A percentile compares a stretch with the other conserved stretches of the same genome.
phyloP scores from a whole-genome alignment of 2,329 filamentous ascomycete genomes.

The Knoxdaviesia capensis region DNA sequence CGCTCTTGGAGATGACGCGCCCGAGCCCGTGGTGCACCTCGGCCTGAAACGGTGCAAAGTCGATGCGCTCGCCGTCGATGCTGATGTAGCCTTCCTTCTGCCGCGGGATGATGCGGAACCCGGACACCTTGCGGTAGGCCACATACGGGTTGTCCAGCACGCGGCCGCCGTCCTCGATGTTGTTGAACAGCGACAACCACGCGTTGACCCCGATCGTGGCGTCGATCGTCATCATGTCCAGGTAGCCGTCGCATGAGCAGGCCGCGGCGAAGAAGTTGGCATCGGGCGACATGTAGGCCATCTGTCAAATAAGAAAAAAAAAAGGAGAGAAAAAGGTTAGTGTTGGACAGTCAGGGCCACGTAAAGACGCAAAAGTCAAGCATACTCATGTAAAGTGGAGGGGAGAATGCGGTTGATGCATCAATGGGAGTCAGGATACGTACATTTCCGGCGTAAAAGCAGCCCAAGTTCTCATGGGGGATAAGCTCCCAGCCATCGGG shows the following conservation, averaged over 20 bases:
- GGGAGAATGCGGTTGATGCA: neutral
- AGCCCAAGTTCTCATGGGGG: slow-evolving; percentile 61
- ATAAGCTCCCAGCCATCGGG: slow-evolving; percentile 59
- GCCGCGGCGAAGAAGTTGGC: slow-evolving; percentile 75
- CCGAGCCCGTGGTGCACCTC: slow-evolving; percentile 72
- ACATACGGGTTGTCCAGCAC: slow-evolving; percentile 69
- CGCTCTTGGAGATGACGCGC: slow-evolving; percentile 62
- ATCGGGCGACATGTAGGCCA: slow-evolving; percentile 78
- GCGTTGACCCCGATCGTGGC: slow-evolving; percentile 50
- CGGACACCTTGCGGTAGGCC: slow-evolving; percentile 67
- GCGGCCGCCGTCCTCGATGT: slow-evolving; percentile 43
- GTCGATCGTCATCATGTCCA: slow-evolving; percentile 68
- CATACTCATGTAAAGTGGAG: neutral
- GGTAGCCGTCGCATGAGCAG: slow-evolving; percentile 61
- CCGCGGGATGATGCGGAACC: slow-evolving; percentile 65
- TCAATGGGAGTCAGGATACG: slow-evolving; percentile 11
- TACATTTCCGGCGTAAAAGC: slow-evolving; percentile 83
- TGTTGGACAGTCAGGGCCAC: too few relatives aligned
- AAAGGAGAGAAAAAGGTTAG: neutral
- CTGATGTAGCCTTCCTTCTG: slow-evolving; percentile 67
- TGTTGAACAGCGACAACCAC: slow-evolving; percentile 48
- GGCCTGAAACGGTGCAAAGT: slow-evolving; percentile 78
- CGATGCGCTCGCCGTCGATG: slow-evolving; percentile 76
- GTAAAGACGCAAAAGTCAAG: too few relatives aligned
- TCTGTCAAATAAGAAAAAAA: slow-evolving; percentile 22